Conservation (phyloP, 805 yeast species). For the Yamadazyma paraphyllophila region DNA sequence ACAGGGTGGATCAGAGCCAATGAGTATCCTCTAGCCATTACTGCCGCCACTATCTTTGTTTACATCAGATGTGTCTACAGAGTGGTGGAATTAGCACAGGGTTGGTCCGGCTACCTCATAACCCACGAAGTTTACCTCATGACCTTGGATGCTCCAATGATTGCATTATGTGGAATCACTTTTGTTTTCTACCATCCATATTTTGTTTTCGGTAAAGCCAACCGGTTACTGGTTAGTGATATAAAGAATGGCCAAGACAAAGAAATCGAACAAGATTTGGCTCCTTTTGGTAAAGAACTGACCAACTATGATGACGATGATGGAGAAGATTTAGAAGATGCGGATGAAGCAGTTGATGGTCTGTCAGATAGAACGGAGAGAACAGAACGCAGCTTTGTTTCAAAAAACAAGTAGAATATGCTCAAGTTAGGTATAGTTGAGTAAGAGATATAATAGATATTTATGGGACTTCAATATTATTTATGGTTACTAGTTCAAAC, state of each 20-base stretch:
- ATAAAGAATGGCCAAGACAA: constrained; percentile 12
- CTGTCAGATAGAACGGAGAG: not conserved
- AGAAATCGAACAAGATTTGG: not conserved
- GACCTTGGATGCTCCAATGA: constrained; percentile 37
- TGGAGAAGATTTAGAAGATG: not conserved
- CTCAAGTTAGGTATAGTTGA: too few relatives aligned
- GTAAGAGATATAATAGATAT: too few relatives aligned
- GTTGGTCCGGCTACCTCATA: constrained; percentile 33
- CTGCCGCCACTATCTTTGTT: constrained; percentile 27
- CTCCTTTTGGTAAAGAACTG: not conserved
- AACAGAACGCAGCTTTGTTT: not conserved
- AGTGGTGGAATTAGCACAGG: constrained; percentile 38
- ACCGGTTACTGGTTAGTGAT: constrained; percentile 12
- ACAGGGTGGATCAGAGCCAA: constrained; percentile 10
- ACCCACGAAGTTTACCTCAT: constrained; percentile 34
- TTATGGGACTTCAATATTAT: too few relatives aligned
- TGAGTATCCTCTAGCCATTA: constrained; percentile 31
- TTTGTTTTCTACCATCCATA: constrained; percentile 37
- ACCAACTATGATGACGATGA: not conserved
- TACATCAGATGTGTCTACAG: constrained; percentile 35
- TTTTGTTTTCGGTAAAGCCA: constrained; percentile 37
- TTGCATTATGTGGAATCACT: constrained; percentile 29
- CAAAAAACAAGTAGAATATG: not conserved
- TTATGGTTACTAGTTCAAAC: too few relatives aligned
- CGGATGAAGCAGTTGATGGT: not conserved